Evolutionary conservation across 2,329 filamentous ascomycete genomes (phyloP), one percentile per base, ranked within the genome.

Genomic region (Diaporthe sp.): DNA sequence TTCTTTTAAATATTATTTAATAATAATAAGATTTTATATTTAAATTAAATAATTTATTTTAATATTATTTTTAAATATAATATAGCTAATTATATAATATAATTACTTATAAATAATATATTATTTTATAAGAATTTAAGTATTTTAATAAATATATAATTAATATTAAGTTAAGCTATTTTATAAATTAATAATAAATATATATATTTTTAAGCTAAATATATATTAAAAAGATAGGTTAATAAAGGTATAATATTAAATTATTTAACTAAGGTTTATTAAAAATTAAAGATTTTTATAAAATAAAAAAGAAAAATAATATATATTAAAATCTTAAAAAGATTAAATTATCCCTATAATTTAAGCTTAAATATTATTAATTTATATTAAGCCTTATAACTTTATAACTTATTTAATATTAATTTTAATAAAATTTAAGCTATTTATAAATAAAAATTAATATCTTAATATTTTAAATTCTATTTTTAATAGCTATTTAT

Each of bases 31-130:
- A 42, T 2, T 2, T 42, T 44, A 17, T 17, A 17, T 3, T 15
- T 17, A 17, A 17, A 4, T 4, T 17, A 44, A 15, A 0, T 2
- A 44, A 1, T 1, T 17, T 44, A 31, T 6, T 0, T 7, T 31
- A 31, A 31, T 6, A 7, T 7, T 31, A 31, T 31, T 31, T 31
- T 31, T 31, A 31, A 31, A 31, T 31, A 31, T 31, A 31, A 44
- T 44, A 44, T 44, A 44, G 3, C 17, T 17, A 44, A 1, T 0
- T 44, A 44, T 44, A 17, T 17, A 17, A 6, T 2, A 4, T 15
- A 17, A 17, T 2, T 44, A 6, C 4, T 44, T 6, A 15, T 15
- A 17, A 17, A 4, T 7, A 19, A 2, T 44, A 17, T 44, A 7
- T 13, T 7, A 19, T 44, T 17, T 44, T 44, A 17, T 6, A 44